Conservation (phyloP, 2,329 filamentous ascomycete genomes). For the Ilyonectria robusta region DNA sequence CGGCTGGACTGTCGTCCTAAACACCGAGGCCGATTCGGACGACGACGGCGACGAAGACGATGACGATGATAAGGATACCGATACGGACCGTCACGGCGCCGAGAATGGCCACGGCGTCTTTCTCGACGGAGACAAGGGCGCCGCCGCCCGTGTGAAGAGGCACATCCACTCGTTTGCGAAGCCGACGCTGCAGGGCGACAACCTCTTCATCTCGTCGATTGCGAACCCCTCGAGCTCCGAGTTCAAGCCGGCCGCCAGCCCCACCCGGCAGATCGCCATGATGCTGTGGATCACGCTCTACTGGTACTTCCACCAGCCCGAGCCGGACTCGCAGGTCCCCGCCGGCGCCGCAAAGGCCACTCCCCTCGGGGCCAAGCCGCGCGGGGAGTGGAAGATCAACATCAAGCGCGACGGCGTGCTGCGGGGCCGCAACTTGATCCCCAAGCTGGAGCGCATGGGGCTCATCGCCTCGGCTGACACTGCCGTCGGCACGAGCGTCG, state of each 20-base stretch:
- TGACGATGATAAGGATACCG: constrained; percentile 44
- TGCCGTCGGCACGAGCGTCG: constrained; percentile 76
- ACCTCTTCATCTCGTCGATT: constrained; percentile 92
- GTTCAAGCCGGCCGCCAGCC: constrained; percentile 84
- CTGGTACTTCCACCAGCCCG: constrained; percentile 96
- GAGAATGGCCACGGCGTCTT: constrained; percentile 40
- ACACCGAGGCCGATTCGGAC: constrained; percentile 67
- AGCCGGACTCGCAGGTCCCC: constrained; percentile 75
- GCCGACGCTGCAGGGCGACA: constrained; percentile 85
- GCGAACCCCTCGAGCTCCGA: constrained; percentile 86
- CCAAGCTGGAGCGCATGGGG: constrained; percentile 95
- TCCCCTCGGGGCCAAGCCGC: constrained; percentile 78
- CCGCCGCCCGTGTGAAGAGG: constrained; percentile 33
- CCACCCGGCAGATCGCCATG: constrained; percentile 92
- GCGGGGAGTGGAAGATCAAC: constrained; percentile 88
- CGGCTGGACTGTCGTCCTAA: constrained; percentile 91
- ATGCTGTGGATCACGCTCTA: constrained; percentile 96
- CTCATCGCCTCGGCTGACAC: constrained; percentile 84
- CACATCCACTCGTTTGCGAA: constrained; percentile 66
- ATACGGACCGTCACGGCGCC: constrained; percentile 29
- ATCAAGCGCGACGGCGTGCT: constrained; percentile 92
- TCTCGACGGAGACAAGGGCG: constrained; percentile 22
- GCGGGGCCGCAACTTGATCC: constrained; percentile 84
- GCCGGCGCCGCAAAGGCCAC: constrained; percentile 76
- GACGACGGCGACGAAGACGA: constrained; percentile 49